Evolutionary conservation across 345 rosid genomes (phyloP).

Genomic region (Draba incana): DNA sequence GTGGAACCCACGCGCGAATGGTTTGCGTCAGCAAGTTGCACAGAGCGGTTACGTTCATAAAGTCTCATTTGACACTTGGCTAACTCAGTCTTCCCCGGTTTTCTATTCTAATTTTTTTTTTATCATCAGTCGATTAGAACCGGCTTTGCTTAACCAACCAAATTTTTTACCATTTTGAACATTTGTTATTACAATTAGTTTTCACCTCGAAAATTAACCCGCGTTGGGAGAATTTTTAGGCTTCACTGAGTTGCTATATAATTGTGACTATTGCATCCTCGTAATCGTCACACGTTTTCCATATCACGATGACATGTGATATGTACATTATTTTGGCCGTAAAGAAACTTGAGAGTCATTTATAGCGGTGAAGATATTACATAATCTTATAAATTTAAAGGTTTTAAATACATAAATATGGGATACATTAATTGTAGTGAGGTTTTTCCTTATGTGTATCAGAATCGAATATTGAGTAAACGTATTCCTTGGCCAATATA

Average conservation of each 20-base stretch:
- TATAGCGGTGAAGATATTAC: constrained; percentile 2
- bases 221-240: too few relatives aligned
- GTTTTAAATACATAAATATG: not conserved
- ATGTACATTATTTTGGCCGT: not conserved
- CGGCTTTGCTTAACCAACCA: constrained; percentile 16
- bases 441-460: constrained; percentile 3
- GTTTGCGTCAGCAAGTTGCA: constrained; percentile 44
- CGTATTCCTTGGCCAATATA: not conserved
- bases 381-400: constrained; percentile 9
- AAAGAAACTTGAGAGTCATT: not conserved
- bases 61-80: constrained; percentile 46
- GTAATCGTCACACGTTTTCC: not conserved
- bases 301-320: not conserved
- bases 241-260: not conserved
- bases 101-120: not conserved
- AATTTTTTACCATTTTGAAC: not conserved
- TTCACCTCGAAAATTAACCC: not conserved
- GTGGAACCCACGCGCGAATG: constrained; percentile 44
- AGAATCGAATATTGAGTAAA: constrained; percentile 8
- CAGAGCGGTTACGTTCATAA: constrained; percentile 50
- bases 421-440: not conserved
- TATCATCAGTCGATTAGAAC: not conserved
- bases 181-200: not conserved
- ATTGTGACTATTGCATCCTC: not conserved
- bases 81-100: constrained; percentile 12